These are phyloP conservation scores for Aspergillus sclerotiicarbonarius DNA, from an alignment of 495 filamentous ascomycete genomes.

Conservation along the genomic window DNA sequence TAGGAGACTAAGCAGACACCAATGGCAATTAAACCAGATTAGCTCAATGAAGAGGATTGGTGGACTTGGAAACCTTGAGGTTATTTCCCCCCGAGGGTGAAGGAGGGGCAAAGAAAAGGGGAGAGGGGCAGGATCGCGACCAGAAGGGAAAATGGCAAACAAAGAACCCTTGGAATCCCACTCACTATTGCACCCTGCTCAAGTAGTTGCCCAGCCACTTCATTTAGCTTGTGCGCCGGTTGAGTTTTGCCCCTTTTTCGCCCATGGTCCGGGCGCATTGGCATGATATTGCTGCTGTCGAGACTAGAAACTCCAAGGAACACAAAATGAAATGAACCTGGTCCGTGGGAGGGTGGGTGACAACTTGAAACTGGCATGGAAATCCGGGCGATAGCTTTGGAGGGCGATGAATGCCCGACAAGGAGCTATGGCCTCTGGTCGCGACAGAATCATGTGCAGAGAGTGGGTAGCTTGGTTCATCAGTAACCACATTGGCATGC, in stretches of 20 bases:
- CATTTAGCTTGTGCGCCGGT: neutral
- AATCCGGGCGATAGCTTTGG: neutral
- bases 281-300: neutral
- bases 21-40: neutral
- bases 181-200: neutral
- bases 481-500: neutral
- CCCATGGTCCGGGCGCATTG: too few species aligned
- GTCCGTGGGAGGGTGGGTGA: neutral
- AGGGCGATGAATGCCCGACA: neutral
- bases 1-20: neutral
- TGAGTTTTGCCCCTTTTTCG: too few species aligned
- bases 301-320: neutral
- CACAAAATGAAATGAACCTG: neutral
- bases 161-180: neutral
- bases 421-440: neutral
- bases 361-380: neutral
- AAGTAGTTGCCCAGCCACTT: too few species aligned
- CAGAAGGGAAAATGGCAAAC: neutral
- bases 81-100: neutral
- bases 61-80: neutral
- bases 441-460: neutral
- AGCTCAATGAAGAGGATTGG: neutral
- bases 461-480: neutral
- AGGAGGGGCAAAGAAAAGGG: neutral
- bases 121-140: neutral